Evolutionary conservation across 176 grass and related monocot species (phyloP), one percentile per base, ranked within the genome.

Genomic region (Musa itinerans): DNA sequence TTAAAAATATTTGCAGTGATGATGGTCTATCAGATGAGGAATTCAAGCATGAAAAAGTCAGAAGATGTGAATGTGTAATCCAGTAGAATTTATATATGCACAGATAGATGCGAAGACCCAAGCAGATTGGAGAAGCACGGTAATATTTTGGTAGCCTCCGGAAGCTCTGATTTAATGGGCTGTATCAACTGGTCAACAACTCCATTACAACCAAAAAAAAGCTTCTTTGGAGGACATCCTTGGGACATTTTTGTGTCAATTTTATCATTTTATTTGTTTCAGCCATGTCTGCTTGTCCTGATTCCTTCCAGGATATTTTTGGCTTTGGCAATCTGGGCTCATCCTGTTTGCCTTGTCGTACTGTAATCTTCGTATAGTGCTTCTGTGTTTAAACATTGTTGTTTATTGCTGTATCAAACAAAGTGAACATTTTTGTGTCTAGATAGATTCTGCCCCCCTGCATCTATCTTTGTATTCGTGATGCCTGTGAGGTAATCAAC

Each of bases 51-150:
- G 90, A 93, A 53, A 87, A 75, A 63, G 91, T 94, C 78, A 86
- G 90, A 66, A 93, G 89, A 87, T 98, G 95, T 14, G 88, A 91
- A 63, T 98, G 95, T 72, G 86, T 89, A 67, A 86, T 98, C 85
- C 89, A 93, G 81, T 98, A 94, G 34, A 76, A 75, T 71, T 83
- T 83, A 51, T 61, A 24, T 78, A 4, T 78, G 69, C 68, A 78
- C 65, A 71, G 78, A 54, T 68, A 23, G 49, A n/a, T 64, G 24
- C 43, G 53, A 76, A 66, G 79, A 78, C 61, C 52, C 14, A 20
- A 53, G 74, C 61, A 71, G 16, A 81, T 65, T 0, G 21, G 22
- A 65, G 22, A 43, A 20, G 68, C 68, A 12, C 11, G 50, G 15
- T 21, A 48, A 70, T 51, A 19, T 6, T 43, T 43, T 43, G 34